Evolutionary conservation across 495 filamentous ascomycete species (phyloP), one percentile per base, ranked within the genome.

Genomic region (Tuber melanosporum): DNA sequence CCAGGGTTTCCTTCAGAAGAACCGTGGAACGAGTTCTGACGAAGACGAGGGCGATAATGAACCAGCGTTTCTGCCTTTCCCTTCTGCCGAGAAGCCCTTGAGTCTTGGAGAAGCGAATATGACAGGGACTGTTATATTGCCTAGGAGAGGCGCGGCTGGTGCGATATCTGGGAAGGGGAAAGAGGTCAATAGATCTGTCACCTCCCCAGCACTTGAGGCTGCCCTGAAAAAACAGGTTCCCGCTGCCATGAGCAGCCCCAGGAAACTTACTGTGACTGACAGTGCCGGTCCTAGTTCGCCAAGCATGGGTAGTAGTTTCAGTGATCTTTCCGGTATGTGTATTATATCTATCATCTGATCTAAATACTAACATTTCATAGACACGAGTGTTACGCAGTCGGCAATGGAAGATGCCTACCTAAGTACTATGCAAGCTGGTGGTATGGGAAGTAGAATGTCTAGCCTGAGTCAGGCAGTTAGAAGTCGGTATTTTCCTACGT

Each of bases 221-320:
- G 57, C 57, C 57, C 17, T 66, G 57, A 66, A 66, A 66, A 66
- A 66, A 26, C 32, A 66, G 12, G 19, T 46, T 42, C 32, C 71
- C 71, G 45, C 57, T 71, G 43, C 70, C 75, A 80, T 74, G 66
- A 77, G 78, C 19, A 80, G 78, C 39, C 78, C 78, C 36, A 80
- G 47, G 36, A 80, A 72, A 76, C 46, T 80, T n/a, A 73, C 78
- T 26, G 78, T 45, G 41, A 66, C 57, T 8, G 78, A 77, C 75
- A 79, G 74, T 10, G 77, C 82, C 9, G 87, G 72, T 7, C 81
- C 81, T 43, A 81, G 83, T 62, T 94, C 93, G 2, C 95, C 94
- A 0, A 99, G 96, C 80, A 98, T 98, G 92, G 94, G 95, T 1
- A 97, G 94, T 83, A 97, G 94, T 83, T 99, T 97, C 83, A 97